These are phyloP conservation scores for Aurifilum marmelostoma DNA, from an alignment of 2,329 filamentous ascomycete genomes.

Conservation along the genomic window DNA sequence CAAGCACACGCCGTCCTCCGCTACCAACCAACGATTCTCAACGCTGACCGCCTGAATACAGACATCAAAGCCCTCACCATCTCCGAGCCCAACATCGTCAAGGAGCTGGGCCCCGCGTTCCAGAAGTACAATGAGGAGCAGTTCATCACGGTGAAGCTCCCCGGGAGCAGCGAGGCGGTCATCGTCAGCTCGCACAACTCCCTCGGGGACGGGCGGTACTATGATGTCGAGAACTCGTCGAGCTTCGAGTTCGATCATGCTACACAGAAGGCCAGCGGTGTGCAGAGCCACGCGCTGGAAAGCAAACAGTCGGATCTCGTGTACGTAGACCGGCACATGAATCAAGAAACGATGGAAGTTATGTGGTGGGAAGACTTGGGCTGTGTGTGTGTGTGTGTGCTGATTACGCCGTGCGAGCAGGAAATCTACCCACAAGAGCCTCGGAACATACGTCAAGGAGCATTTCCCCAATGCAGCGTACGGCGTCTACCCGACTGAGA, in stretches of 20 bases:
- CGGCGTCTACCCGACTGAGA: conserved; percentile 79
- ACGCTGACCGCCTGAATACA: conserved; percentile 42
- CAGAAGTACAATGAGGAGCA: conserved; percentile 97
- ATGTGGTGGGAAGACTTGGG: background rate
- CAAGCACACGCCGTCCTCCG: conserved; percentile 45
- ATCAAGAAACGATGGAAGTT: background rate
- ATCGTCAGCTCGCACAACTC: conserved; percentile 87
- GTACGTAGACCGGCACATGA: conserved; percentile 57
- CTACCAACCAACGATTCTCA: background rate
- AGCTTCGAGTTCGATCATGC: conserved; percentile 88
- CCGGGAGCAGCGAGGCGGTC: conserved; percentile 80
- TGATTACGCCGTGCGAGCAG: conserved; percentile 46
- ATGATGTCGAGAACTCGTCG: conserved; percentile 83
- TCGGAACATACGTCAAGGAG: conserved; percentile 77
- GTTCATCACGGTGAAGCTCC: conserved; percentile 85
- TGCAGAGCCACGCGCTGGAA: conserved; percentile 79
- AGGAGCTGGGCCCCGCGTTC: conserved; percentile 80
- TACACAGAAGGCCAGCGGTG: conserved; percentile 79
- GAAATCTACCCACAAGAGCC: conserved; percentile 79
- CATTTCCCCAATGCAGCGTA: conserved; percentile 84
- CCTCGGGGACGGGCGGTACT: conserved; percentile 81
- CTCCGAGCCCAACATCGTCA: conserved; percentile 67
- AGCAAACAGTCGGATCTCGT: conserved; percentile 77
- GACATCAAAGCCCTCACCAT: conserved; percentile 88
- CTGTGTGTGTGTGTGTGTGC: conserved; percentile 7